phyloP scores from a whole-genome alignment of 345 rosid species.

The Euphorbia pulcherrima region DNA sequence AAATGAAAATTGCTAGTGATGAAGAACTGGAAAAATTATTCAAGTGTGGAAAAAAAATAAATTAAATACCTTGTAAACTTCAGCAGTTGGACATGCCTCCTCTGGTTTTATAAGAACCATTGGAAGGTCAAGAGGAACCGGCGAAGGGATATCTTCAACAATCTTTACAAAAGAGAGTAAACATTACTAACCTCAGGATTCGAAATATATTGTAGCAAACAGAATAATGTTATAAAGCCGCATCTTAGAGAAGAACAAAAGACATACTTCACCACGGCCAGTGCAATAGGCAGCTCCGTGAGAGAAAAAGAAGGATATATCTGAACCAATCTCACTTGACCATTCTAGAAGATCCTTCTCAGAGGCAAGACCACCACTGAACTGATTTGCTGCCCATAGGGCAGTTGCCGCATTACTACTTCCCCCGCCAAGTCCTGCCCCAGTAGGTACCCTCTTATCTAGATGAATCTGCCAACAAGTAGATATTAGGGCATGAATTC shows the following conservation, averaged over 20 bases:
- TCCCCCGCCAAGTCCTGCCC: conserved; percentile 98
- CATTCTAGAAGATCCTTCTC: conserved; percentile 94
- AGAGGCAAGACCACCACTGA: conserved; percentile 62
- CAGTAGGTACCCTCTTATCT: conserved; percentile 84
- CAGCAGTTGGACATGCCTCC: conserved; percentile 87
- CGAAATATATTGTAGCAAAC: background rate
- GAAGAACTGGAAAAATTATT: conserved; percentile 1
- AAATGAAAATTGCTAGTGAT: conserved; percentile 4
- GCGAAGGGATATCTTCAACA: conserved; percentile 80
- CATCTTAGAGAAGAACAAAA: conserved; percentile 1
- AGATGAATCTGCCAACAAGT: conserved; percentile 64
- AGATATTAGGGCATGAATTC: background rate
- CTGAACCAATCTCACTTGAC: conserved; percentile 97
- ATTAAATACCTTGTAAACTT: conserved; percentile 75
- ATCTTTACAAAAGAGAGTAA: conserved; percentile 40
- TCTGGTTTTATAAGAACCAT: conserved; percentile 88
- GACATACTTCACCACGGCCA: conserved; percentile 93
- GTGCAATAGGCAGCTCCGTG: conserved; percentile 94
- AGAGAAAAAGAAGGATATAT: conserved; percentile 93
- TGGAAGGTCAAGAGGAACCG: conserved; percentile 60
- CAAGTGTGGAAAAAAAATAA: background rate
- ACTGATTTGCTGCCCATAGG: conserved; percentile 96
- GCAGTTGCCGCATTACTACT: conserved; percentile 98
- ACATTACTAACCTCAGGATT: conserved; percentile 6
- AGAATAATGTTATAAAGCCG: conserved; percentile 1